Conservation (phyloP, 1,284 basidiomycete species). For the Trametes sp. region DNA sequence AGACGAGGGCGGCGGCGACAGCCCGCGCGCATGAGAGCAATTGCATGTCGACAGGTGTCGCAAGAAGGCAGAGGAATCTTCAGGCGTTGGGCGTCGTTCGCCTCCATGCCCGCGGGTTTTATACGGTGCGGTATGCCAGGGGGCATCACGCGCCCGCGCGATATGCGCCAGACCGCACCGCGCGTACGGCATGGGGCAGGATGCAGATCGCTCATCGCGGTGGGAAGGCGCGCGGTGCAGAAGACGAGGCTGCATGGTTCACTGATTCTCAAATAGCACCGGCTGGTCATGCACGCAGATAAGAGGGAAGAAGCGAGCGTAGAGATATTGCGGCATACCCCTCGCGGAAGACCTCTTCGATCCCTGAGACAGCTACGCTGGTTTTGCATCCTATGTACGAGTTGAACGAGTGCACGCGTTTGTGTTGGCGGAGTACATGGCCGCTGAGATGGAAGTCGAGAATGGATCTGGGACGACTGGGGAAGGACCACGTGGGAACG, state of each 20-base stretch:
- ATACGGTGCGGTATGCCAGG: background rate
- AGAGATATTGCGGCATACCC: background rate
- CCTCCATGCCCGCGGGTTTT: background rate
- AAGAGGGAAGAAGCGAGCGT: background rate
- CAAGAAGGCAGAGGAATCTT: background rate
- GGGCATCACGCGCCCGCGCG: background rate
- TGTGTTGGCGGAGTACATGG: too few relatives aligned
- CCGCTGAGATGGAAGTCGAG: too few relatives aligned
- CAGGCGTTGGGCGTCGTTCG: too few relatives aligned
- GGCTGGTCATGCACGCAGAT: slow-evolving; percentile 9
- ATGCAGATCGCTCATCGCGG: slow-evolving; percentile 1
- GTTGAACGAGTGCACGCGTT: too few relatives aligned
- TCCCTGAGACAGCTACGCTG: too few relatives aligned
- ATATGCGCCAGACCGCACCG: background rate
- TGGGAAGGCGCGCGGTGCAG: slow-evolving; percentile 13
- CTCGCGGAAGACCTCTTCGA: too few relatives aligned
- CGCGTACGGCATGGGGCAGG: slow-evolving; percentile 4
- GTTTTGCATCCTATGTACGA: too few relatives aligned
- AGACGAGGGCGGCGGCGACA: background rate
- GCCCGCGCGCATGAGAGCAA: background rate
- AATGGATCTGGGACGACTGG: too few relatives aligned
- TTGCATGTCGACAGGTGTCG: background rate
- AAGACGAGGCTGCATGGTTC: slow-evolving; percentile 13
- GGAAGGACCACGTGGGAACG: too few relatives aligned
- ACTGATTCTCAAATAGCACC: slow-evolving; percentile 4